Evolutionary conservation across 441 rosid genomes (phyloP), one percentile per base, ranked within the genome.

Genomic region (Jatropha multifida): DNA sequence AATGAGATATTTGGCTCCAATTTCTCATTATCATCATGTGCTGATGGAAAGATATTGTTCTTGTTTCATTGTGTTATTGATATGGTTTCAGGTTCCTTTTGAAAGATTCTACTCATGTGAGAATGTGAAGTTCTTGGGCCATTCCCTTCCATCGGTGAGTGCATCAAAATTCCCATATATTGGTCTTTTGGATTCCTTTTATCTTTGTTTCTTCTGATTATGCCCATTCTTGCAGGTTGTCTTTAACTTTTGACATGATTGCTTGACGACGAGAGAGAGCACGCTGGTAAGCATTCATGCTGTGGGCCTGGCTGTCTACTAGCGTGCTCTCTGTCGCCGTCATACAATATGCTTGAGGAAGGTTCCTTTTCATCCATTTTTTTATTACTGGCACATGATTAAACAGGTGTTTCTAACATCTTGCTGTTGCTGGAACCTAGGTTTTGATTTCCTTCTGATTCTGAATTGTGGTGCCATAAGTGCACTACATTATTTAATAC

Each of bases 251-350:
- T 74, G 72, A 59, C 52, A 74, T 73, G 12, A 18, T 81, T 74
- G 74, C 20, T 42, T 87, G 90, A 87, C 87, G 77, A 83, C 58
- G 90, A 87, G 88, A 87, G 90, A 87, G 90, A 87, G 90, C 90
- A 87, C 88, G 76, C 85, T 63, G 9, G 88, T 87, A 6, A 17
- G 72, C 81, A 74, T 68, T 76, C 77, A 62, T 78, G 83, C 27
- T 42, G 60, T 70, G 54, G 32, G 18, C 77, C 74, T 84, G 86
- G 76, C 65, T 81, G 83, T 65, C 27, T 51, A 83, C 87, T 27
- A 54, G 85, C 75, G 85, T 87, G 90, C 90, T 85, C 64, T 74
- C 76, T 83, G 0, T 74, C 82, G 77, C 78, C 78, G 88, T 84
- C 89, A 85, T 58, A 38, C 49, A 69, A 68, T 76, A 4, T 79